Base-by-base conservation (phyloP, 495 filamentous ascomycete species). In the Rhizodiscina lignyota region DNA sequence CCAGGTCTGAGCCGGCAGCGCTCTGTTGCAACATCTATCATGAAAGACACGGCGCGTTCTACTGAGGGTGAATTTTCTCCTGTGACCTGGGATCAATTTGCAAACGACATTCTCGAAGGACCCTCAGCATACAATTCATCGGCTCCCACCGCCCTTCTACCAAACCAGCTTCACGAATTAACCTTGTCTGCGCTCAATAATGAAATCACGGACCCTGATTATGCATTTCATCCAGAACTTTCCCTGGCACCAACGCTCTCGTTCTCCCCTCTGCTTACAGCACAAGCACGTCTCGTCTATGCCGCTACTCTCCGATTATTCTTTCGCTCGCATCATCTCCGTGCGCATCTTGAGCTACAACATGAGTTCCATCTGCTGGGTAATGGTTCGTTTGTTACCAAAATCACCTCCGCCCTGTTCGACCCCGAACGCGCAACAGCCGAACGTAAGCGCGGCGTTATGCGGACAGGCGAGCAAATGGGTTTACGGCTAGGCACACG, bases 361-460 rank as follows among this genome's bases (percentile, higher is more conserved):
- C 72, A 70, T 42, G 69, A 75, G 21, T 94, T 82, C 48, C 81
- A 86, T 29, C 66, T 96, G 4, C 61, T 94, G 4, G 79, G 80
- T 2, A 79, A 92, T 48, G 86, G 86, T 18, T 64, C 82, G 2
- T 91, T 94, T 51, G 67, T 72, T 21, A 73, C 78, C 21, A 71
- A 75, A 4, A 70, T 97, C 15, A 75, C 78, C 2, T 68, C 84
- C 37, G 79, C 85, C 2, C 68, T 97, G 2, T 96, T 97, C 52
- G 75, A 82, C 37, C 72, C 84, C 0, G 77, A 91, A n/a, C 70
- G 85, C 33, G 71, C 76, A 32, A 77, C 76, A 15, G 79, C 83
- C 23, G 83, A 93, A 42, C 66, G 79, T 34, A 67, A 68, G 31
- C 50, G 65, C 12, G 79, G 81, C 3, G 69, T 74, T 16, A 65